Evolutionary conservation across 306 rosid species (phyloP).

Genomic region (Gynostemma pentaphyllum): DNA sequence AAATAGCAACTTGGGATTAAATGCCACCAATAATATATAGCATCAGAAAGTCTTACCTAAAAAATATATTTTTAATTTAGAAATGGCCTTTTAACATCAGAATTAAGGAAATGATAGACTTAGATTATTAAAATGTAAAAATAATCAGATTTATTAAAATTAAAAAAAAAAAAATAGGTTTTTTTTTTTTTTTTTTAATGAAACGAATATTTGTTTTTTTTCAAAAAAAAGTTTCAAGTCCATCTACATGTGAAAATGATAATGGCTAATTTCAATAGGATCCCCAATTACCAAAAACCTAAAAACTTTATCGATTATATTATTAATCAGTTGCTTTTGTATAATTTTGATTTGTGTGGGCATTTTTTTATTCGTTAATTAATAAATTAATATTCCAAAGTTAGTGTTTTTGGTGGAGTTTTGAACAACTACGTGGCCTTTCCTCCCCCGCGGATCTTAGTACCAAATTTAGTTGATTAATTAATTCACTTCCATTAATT

Average conservation of each 20-base stretch:
- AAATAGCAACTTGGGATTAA: slow-evolving; percentile 4
- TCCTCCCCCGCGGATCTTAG: not conserved
- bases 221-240: too few species aligned
- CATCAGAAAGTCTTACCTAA: too few species aligned
- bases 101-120: too few species aligned
- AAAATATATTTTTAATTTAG: too few species aligned
- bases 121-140: too few species aligned
- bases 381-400: not conserved
- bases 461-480: not conserved
- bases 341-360: not conserved
- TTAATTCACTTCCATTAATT: not conserved
- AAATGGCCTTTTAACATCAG: too few species aligned
- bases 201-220: too few species aligned
- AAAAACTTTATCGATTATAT: not conserved
- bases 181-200: too few species aligned
- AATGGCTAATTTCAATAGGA: not conserved
- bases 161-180: too few species aligned
- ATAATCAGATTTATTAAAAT: too few species aligned
- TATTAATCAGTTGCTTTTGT: not conserved
- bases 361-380: not conserved
- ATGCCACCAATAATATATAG: too few species aligned
- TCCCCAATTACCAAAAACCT: too few species aligned
- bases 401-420: not conserved
- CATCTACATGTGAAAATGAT: not conserved
- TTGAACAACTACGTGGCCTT: not conserved